Evolutionary conservation across 2,329 filamentous ascomycete species (phyloP).

Genomic region (Cordyceps javanica): DNA sequence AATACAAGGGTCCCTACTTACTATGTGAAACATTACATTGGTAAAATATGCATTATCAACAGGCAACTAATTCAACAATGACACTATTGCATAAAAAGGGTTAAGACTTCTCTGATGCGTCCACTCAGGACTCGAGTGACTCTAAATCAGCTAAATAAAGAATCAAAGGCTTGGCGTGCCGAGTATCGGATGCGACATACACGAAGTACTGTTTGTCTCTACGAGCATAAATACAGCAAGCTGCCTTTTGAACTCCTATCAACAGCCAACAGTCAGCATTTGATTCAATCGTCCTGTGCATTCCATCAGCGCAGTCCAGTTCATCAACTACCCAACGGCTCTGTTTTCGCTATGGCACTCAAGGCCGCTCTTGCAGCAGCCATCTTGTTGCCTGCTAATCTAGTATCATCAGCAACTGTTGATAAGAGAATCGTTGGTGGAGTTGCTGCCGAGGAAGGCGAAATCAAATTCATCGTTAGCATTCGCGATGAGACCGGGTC

Average conservation of each 20-base stretch:
- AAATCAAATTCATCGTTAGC: neutral
- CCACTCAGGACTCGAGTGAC: no score
- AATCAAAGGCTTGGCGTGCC: no score
- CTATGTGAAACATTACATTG: no score
- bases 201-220: neutral
- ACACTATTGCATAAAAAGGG: no score
- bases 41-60: no score
- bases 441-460: neutral
- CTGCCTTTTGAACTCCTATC: neutral
- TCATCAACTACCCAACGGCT: neutral
- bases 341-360: neutral
- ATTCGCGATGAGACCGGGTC: neutral
- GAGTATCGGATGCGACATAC: neutral
- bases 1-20: no score
- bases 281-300: neutral
- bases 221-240: neutral
- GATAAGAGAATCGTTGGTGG: neutral
- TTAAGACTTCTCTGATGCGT: no score
- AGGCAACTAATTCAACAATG: no score
- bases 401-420: neutral
- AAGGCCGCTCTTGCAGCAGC: neutral
- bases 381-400: neutral
- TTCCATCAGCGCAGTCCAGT: neutral
- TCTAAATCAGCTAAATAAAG: no score
- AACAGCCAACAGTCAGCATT: neutral